phyloP scores from a whole-genome alignment of 495 filamentous ascomycete genomes.

The Talaromyces proteolyticus region DNA sequence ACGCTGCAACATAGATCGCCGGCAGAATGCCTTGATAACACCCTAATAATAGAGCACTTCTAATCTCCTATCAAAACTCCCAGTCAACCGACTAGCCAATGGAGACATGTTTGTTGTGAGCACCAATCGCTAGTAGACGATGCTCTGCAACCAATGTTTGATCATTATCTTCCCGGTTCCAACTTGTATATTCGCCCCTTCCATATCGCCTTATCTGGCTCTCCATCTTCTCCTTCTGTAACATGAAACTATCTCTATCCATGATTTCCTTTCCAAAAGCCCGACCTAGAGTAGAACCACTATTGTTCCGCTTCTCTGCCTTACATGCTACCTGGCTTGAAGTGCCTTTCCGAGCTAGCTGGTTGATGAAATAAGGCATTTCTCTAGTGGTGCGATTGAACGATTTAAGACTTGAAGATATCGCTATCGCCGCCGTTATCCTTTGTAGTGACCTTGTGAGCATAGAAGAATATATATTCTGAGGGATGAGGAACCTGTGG shows the following conservation, averaged over 20 bases:
- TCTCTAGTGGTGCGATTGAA: slow-evolving; percentile 39
- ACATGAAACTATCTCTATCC: slow-evolving; percentile 38
- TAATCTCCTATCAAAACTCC: too few species aligned
- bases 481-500: slow-evolving; percentile 47
- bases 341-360: slow-evolving; percentile 40
- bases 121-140: slow-evolving; percentile 39
- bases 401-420: slow-evolving; percentile 46
- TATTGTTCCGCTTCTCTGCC: slow-evolving; percentile 32
- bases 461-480: slow-evolving; percentile 49
- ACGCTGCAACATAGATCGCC: too few species aligned
- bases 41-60: too few species aligned
- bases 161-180: background rate
- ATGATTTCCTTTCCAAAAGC: slow-evolving; percentile 45
- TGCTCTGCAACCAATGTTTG: slow-evolving; percentile 28
- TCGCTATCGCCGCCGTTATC: slow-evolving; percentile 48
- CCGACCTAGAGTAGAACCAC: slow-evolving; percentile 43
- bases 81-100: too few species aligned
- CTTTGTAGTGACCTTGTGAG: slow-evolving; percentile 21
- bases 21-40: too few species aligned
- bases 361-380: slow-evolving; percentile 40
- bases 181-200: slow-evolving; percentile 18
- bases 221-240: slow-evolving; percentile 38
- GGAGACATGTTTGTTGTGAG: too few species aligned
- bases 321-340: slow-evolving; percentile 40
- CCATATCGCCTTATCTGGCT: slow-evolving; percentile 41